Base-by-base conservation (phyloP, 2,329 filamentous ascomycete species). In the Exophiala lecanii-corni region DNA sequence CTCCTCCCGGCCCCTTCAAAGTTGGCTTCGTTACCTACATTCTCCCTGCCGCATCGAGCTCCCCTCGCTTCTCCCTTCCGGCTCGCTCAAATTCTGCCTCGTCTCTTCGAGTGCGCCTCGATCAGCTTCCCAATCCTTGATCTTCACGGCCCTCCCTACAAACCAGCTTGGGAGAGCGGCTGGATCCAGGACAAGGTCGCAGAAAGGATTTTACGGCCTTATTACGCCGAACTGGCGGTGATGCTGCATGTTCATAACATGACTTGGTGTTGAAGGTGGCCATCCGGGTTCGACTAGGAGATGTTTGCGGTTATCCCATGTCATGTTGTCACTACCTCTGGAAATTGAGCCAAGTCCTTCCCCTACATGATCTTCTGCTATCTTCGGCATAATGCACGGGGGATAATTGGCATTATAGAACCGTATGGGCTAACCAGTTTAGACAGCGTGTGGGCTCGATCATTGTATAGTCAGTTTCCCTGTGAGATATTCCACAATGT, bases 401-500 rank as follows among this genome's bases (percentile, higher is more conserved):
- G 12, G 23, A 26, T 12, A 26, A 26, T 26, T 26, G 12, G 23
- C 23, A 26, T 26, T 26, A 26, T 26, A 26, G 23, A 26, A 26
- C 23, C 23, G 23, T 26, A 7, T 26, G 23, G 39, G 34, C 17
- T 36, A 20, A 36, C 34, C 12, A 36, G 34, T 36, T 36, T 36
- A 20, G 17, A 36, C 13, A 36, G 13, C 34, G 12, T 36, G 13
- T 36, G 20, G 23, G 36, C 36, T 39, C 21, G 36, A 39, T 38
- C 19, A 23, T 19, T 38, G 17, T 37, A 23, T 37, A 19, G 35
- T 37, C 17, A 37, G 35, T 40, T 32, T 40, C 37, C 23, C 23
- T 26, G 10, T 32, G 37, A 41, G 38, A 20, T 20, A 41, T 17
- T 41, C 28, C 38, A 64, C 50, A 36, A 73, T 65, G 54, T 74